Evolutionary conservation across 2,329 filamentous ascomycete species (phyloP).

Genomic region (Botrytis galanthina): DNA sequence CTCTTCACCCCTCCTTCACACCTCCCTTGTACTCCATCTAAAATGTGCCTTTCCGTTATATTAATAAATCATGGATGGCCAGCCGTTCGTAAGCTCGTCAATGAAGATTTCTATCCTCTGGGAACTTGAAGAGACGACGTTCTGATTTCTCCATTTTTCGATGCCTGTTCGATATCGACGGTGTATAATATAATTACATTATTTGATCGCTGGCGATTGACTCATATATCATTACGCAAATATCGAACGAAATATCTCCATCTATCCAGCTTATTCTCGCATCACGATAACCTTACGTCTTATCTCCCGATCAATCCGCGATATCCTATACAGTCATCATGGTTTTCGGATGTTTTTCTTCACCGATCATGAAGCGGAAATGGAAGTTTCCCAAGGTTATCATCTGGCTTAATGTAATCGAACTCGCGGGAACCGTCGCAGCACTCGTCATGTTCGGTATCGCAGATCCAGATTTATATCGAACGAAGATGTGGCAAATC

Average conservation of each 20-base stretch:
- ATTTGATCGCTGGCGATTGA: constrained; percentile 20
- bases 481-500: constrained; percentile 70
- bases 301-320: not conserved
- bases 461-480: constrained; percentile 69
- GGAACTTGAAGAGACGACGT: not conserved
- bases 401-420: constrained; percentile 57
- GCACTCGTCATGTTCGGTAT: constrained; percentile 70
- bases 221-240: not conserved
- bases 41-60: constrained; percentile 14
- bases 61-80: constrained; percentile 18
- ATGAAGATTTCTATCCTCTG: not conserved
- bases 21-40: not conserved
- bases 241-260: not conserved
- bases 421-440: constrained; percentile 64
- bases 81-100: not conserved
- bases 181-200: not conserved
- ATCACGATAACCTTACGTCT: not conserved
- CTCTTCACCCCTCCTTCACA: constrained; percentile 1
- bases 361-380: constrained; percentile 31
- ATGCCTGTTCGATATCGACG: not conserved
- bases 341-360: constrained; percentile 13
- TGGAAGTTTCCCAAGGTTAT: constrained; percentile 50
- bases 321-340: not conserved
- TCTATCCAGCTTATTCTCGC: not conserved
- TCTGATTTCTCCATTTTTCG: not conserved